These are phyloP conservation scores for Dichotomocladium elegans DNA, from an alignment of 371 early-diverging fungal species.

Conservation along the genomic window DNA sequence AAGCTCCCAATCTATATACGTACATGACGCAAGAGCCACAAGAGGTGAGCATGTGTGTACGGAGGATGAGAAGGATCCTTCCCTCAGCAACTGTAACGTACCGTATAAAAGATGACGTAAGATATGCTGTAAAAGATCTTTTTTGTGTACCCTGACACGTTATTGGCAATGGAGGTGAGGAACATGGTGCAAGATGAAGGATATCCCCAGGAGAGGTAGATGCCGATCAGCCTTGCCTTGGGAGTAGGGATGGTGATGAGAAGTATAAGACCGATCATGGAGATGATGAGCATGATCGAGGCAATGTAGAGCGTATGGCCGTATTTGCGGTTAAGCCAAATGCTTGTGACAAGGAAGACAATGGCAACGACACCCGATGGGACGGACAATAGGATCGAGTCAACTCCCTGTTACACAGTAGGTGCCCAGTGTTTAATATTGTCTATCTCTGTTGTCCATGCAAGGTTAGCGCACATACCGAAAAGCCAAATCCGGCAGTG, in stretches of 20 bases:
- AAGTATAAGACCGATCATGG: conserved; percentile 22
- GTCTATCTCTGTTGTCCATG: too few relatives aligned
- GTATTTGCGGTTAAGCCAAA: conserved; percentile 13
- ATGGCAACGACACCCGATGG: conserved; percentile 25
- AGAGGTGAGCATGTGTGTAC: neutral
- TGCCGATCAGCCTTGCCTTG: conserved; percentile 23
- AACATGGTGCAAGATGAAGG: conserved; percentile 20
- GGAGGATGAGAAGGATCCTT: too few relatives aligned
- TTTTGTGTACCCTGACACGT: conserved; percentile 31
- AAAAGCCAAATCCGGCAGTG: conserved; percentile 19
- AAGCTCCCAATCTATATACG: conserved; percentile 23
- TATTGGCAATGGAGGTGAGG: conserved; percentile 23
- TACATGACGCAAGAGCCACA: neutral
- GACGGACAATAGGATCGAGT: conserved; percentile 21
- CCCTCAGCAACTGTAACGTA: too few relatives aligned
- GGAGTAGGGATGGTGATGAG: conserved; percentile 19
- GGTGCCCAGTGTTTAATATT: too few relatives aligned
- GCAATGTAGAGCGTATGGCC: conserved; percentile 20
- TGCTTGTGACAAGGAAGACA: conserved; percentile 16
- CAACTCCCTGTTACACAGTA: conserved; percentile 15
- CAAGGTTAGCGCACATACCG: conserved; percentile 12
- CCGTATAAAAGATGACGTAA: conserved; percentile 24
- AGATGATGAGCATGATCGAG: conserved; percentile 6
- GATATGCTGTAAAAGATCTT: conserved; percentile 22
- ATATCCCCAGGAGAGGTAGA: conserved; percentile 25